A percentile compares a stretch with the other conserved stretches of the same genome.
Evolutionary conservation across 805 yeast species (phyloP).

Genomic region (Millerozyma miso): DNA sequence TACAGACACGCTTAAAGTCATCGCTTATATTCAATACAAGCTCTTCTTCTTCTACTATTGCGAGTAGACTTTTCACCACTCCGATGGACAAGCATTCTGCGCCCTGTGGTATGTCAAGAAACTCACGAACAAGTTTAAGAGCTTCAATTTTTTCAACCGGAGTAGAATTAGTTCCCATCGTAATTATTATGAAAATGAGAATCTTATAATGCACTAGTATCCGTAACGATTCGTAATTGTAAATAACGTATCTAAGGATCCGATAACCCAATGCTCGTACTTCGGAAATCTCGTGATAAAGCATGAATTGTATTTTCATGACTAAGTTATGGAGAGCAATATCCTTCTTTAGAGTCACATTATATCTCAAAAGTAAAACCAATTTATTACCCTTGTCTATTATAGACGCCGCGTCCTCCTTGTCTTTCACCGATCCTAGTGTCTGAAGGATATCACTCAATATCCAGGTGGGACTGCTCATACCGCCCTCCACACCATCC

Average conservation of each 20-base stretch:
- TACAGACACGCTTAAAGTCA: constrained; percentile 43
- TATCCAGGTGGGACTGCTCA: constrained; percentile 47
- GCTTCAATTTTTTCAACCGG: constrained; percentile 72
- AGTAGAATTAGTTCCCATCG: constrained; percentile 58
- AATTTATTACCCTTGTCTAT: constrained; percentile 65
- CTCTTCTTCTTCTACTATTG: constrained; percentile 46
- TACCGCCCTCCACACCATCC: not conserved
- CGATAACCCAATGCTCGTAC: constrained; percentile 76
- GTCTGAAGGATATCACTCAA: constrained; percentile 59
- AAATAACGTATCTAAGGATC: constrained; percentile 61
- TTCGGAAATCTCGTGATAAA: constrained; percentile 53
- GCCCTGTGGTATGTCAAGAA: constrained; percentile 52
- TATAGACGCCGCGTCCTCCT: constrained; percentile 40
- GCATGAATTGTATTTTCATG: constrained; percentile 53
- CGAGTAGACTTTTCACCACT: constrained; percentile 60
- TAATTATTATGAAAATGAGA: constrained; percentile 58
- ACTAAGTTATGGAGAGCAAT: constrained; percentile 57
- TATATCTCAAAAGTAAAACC: constrained; percentile 48
- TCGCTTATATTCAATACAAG: constrained; percentile 11
- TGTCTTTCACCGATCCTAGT: constrained; percentile 47
- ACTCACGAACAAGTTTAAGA: constrained; percentile 60
- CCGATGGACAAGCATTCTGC: constrained; percentile 53
- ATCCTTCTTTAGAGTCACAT: constrained; percentile 62
- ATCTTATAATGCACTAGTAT: constrained; percentile 51
- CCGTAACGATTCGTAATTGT: constrained; percentile 50